Evolutionary conservation across 352 stramenopile genomes (phyloP).

Genomic region (Pythium pyrilobum): DNA sequence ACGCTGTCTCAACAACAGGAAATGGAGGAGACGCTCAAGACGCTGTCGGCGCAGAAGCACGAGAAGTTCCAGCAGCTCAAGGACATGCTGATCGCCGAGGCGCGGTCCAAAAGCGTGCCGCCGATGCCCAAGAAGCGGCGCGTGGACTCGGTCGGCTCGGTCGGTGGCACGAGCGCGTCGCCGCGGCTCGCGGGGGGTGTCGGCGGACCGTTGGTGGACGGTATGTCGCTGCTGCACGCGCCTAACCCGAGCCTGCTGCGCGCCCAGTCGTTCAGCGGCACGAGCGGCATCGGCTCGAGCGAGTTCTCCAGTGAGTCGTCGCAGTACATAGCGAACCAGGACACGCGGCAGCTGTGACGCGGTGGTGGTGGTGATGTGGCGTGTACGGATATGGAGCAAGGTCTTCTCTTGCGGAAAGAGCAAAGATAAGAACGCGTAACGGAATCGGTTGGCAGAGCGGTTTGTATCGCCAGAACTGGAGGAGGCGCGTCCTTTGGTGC

Average conservation of each 20-base stretch:
- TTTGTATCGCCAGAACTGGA: neutral
- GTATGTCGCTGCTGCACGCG: constrained; percentile 3
- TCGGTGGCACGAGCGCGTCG: neutral
- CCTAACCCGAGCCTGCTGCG: constrained; percentile 8
- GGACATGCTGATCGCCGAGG: constrained; percentile 62
- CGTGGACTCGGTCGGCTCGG: constrained; percentile 11
- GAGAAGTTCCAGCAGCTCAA: constrained; percentile 70
- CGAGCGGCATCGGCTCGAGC: neutral
- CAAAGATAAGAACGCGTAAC: constrained; percentile 4
- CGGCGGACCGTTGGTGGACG: neutral
- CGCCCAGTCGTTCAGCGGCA: constrained; percentile 14
- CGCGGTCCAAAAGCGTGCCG: constrained; percentile 33
- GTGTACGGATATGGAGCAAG: neutral
- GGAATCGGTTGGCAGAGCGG: neutral
- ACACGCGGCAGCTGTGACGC: neutral
- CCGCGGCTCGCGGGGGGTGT: neutral
- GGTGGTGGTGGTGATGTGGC: neutral
- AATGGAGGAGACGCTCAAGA: constrained; percentile 40
- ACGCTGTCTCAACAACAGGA: no score
- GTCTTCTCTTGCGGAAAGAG: neutral
- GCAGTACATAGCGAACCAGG: neutral
- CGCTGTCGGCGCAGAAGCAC: constrained; percentile 64
- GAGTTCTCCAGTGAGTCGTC: neutral
- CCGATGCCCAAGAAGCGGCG: constrained; percentile 19
- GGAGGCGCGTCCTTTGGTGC: constrained; percentile 16